These are phyloP conservation scores for Auricularia cornea DNA, from an alignment of 768 basidiomycete species.

Conservation along the genomic window DNA sequence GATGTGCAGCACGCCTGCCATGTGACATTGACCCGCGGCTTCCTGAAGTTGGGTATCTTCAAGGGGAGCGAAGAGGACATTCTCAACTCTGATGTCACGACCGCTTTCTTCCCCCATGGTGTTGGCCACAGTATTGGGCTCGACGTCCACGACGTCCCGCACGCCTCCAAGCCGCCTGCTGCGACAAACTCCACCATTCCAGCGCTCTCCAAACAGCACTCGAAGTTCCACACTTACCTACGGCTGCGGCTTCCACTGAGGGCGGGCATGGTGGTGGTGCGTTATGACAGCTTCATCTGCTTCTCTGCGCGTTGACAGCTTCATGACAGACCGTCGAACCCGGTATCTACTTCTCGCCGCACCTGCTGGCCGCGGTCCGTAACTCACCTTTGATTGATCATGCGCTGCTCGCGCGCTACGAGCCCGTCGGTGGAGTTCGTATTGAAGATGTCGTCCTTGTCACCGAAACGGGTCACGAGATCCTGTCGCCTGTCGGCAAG, in stretches of 20 bases:
- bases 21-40: constrained; percentile 68
- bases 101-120: constrained; percentile 94
- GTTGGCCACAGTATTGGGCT: constrained; percentile 85
- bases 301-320: background rate
- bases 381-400: constrained; percentile 61
- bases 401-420: constrained; percentile 60
- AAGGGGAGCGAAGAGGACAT: constrained; percentile 64
- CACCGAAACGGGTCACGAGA: constrained; percentile 64
- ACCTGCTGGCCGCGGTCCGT: constrained; percentile 58
- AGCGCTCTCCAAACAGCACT: constrained; percentile 29
- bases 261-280: constrained; percentile 77
- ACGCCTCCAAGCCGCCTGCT: constrained; percentile 9
- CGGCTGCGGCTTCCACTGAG: constrained; percentile 67
- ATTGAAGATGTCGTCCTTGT: constrained; percentile 91
- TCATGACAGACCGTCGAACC: constrained; percentile 74
- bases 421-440: constrained; percentile 80
- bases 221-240: constrained; percentile 71
- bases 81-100: constrained; percentile 63
- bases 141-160: constrained; percentile 90
- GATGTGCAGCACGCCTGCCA: constrained; percentile 78
- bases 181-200: constrained; percentile 14
- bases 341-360: constrained; percentile 78
- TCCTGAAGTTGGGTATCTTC: constrained; percentile 82
- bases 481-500: constrained; percentile 77
- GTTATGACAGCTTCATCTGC: constrained; percentile 22